Base-by-base conservation (phyloP, 73 alveolate genomes). In the Paramecium bursaria region DNA sequence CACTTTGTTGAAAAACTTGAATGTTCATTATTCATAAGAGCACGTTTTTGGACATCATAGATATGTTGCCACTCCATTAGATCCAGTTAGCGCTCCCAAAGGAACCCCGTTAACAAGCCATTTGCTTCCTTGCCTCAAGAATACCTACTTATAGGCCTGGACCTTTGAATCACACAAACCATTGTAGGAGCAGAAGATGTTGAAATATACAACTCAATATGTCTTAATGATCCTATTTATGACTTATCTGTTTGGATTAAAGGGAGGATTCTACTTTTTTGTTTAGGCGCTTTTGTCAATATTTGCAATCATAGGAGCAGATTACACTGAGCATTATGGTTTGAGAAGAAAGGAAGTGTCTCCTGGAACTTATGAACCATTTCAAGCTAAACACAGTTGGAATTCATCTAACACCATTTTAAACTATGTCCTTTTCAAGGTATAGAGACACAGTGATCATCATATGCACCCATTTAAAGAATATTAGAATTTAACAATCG, bases 371-470 rank as follows among this genome's bases (percentile, higher is more conserved):
- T 93, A 88, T 52, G 96, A 93, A 79, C n/a, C n/a, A n/a, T n/a
- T n/a, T 13, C 50, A 61, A 19, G 86, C 30, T 23, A 89, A 74
- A 46, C 98, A 93, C 61, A 89, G 95, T 4, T 93, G 98, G 98
- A 93, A 93, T 73, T 95, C 98, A 13, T 95, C 96, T 22, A 91
- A 92, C 22, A 54, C 87, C 7, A 47, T 91, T 25, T 74, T 93
- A 2, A 93, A 91, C 60, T 86, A 80, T 73, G 27, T 91, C 26
- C 52, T 93, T 5, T 88, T 93, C 77, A 93, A 91, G 85, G 85
- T 93, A 10, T 86, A 93, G 73, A 60, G 98, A 50, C 98, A 93
- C 74, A 88, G 95, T 9, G 98, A 93, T 74, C 98, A 93, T 82
- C 98, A 93, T 77, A 92, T 91, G 21, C 23, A 93, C 30, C 86